Percentiles rank a stretch among this genome's conserved stretches.
These are phyloP conservation scores for Colletotrichum scovillei DNA, from an alignment of 2,329 filamentous ascomycete species.

Conservation along the genomic window DNA sequence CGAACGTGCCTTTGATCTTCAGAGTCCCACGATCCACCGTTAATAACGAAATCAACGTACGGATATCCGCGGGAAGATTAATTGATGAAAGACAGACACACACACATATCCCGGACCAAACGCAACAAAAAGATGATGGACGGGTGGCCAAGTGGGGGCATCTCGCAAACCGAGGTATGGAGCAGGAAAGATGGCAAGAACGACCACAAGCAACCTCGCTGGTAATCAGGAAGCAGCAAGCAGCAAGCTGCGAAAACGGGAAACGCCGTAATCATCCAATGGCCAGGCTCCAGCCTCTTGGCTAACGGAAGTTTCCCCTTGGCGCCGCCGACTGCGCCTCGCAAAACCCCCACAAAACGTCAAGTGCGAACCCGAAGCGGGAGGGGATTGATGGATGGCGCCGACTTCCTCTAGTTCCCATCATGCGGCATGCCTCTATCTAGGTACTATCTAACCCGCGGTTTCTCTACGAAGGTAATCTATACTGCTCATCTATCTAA, in stretches of 20 bases:
- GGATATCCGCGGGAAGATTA: not conserved
- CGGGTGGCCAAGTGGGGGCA: not conserved
- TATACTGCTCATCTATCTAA: not conserved
- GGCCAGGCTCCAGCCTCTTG: not conserved
- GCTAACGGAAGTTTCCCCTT: conserved; percentile 25
- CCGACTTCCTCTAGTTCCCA: not conserved
- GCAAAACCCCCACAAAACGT: not conserved
- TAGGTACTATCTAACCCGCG: not conserved
- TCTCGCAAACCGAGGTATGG: not conserved
- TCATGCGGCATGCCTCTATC: not conserved
- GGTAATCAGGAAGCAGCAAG: not conserved
- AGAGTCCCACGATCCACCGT: too few relatives aligned
- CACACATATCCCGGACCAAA: too few relatives aligned
- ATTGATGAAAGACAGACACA: not conserved
- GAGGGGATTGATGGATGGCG: not conserved
- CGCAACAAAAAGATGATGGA: not conserved
- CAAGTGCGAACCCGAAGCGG: not conserved
- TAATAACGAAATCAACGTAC: too few relatives aligned
- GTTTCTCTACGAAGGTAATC: too few relatives aligned
- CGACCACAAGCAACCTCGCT: not conserved
- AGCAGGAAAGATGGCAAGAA: not conserved
- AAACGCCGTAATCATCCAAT: not conserved
- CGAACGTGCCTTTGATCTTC: not conserved
- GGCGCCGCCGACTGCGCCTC: conserved; percentile 29
- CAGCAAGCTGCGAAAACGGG: not conserved